Evolutionary conservation across 306 rosid species (phyloP), one percentile per base, ranked within the genome.

Genomic region (Argentina anserina): DNA sequence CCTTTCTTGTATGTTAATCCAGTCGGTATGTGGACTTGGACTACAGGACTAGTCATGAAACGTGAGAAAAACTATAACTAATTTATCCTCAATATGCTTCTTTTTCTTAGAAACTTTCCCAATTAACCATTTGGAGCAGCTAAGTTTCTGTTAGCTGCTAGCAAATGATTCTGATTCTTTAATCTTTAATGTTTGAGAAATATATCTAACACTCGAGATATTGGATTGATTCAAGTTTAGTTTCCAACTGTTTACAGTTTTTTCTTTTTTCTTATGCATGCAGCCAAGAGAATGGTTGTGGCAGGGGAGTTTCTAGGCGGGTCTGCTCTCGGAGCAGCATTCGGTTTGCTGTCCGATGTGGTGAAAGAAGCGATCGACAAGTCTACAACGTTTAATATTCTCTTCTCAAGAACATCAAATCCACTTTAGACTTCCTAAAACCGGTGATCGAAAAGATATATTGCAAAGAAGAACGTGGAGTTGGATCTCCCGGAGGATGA

Each of bases 311-410:
- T 9, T 20, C 7, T 47, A 25, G 42, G 36, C 12, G 73, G 61
- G 29, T 61, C 29, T 33, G 73, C 73, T 47, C 60, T 69, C 3
- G 31, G 45, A 29, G 45, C 29, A 69, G 73, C 42, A 33, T 49
- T 47, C 7, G n/a, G 10, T 10, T 1, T 18, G 29, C 6, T 69
- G 31, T 31, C 31, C 2, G 43, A 33, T 31, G 62, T 6, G 4
- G 63, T 26, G 12, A 56, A 25, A 14, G 63, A 56, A 56, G 34
- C 8, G 36, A 56, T 7, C 4, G 34, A 56, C 17, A 56, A 56
- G 63, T 25, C 33, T 56, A 56, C 8, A 20, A 56, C 34, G 8
- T 26, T 56, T 26, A 56, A 56, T n/a, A n/a, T 25, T 12, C 63
- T 36, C 20, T 26, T 20, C 63, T 56, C 3, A 4, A 25, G 34